phyloP scores from a whole-genome alignment of 352 stramenopile genomes.

The Detonula confervacea region DNA sequence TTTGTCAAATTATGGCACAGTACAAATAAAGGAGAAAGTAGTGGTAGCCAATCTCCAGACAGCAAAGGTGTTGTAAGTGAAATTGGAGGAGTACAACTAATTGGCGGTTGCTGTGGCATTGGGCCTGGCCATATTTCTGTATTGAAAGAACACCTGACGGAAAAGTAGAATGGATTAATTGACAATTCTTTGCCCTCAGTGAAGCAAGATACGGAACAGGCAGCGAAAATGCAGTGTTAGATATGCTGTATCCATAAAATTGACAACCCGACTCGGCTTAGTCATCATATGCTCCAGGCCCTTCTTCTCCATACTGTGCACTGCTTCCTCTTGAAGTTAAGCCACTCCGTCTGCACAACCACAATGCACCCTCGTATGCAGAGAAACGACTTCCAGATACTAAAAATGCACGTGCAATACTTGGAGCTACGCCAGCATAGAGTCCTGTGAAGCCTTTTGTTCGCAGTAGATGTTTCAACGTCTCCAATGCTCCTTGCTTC shows the following conservation, averaged over 20 bases:
- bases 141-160: slow-evolving; percentile 58
- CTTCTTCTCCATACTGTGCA: slow-evolving; percentile 28
- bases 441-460: slow-evolving; percentile 71
- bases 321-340: slow-evolving; percentile 29
- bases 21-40: not conserved
- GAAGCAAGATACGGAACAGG: too few relatives aligned
- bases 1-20: slow-evolving; percentile 78
- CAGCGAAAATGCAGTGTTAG: not conserved
- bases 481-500: slow-evolving; percentile 52
- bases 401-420: slow-evolving; percentile 79
- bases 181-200: not conserved
- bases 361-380: slow-evolving; percentile 79
- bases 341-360: slow-evolving; percentile 58
- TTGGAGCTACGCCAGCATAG: slow-evolving; percentile 74
- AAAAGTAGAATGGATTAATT: not conserved
- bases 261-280: too few relatives aligned
- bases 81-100: slow-evolving; percentile 84
- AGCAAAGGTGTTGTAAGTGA: not conserved
- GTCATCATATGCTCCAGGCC: slow-evolving; percentile 35
- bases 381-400: slow-evolving; percentile 82
- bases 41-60: not conserved
- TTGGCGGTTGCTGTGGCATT: slow-evolving; percentile 92
- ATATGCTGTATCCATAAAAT: too few relatives aligned
- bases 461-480: slow-evolving; percentile 60
- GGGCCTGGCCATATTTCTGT: slow-evolving; percentile 88